A percentile compares a stretch with the other conserved stretches of the same genome.
These are phyloP conservation scores for Rhododendron kiyosumense DNA, from an alignment of 148 eudicot genomes.

Conservation along the genomic window DNA sequence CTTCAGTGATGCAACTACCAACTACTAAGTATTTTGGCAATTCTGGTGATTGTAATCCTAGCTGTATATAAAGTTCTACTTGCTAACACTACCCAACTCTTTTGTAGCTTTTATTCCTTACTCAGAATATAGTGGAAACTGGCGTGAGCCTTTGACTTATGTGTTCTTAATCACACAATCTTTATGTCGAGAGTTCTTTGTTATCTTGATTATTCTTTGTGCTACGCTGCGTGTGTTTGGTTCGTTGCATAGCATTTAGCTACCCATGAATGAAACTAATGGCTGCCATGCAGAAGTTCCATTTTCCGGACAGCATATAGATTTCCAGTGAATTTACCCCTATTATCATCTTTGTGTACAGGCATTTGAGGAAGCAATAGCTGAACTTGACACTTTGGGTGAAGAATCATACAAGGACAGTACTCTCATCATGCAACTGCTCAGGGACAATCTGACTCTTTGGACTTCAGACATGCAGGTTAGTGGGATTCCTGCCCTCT, in stretches of 20 bases:
- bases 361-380: constrained; percentile 72
- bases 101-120: background rate
- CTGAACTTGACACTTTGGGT: constrained; percentile 57
- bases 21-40: background rate
- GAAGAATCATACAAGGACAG: constrained; percentile 69
- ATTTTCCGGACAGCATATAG: background rate
- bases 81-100: background rate
- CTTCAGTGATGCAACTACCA: background rate
- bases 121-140: background rate
- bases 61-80: background rate
- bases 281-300: background rate
- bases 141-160: background rate
- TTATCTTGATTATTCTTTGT: background rate
- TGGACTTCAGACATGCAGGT: constrained; percentile 71
- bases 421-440: constrained; percentile 62
- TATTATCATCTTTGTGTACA: constrained; percentile 9
- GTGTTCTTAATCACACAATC: background rate
- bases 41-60: background rate
- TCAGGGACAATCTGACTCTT: constrained; percentile 63
- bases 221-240: background rate
- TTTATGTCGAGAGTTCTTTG: background rate
- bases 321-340: background rate
- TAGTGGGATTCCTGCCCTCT: background rate
- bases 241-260: background rate
- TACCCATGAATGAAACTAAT: background rate